phyloP scores from a whole-genome alignment of 306 rosid species.

The Quercus bicolor region DNA sequence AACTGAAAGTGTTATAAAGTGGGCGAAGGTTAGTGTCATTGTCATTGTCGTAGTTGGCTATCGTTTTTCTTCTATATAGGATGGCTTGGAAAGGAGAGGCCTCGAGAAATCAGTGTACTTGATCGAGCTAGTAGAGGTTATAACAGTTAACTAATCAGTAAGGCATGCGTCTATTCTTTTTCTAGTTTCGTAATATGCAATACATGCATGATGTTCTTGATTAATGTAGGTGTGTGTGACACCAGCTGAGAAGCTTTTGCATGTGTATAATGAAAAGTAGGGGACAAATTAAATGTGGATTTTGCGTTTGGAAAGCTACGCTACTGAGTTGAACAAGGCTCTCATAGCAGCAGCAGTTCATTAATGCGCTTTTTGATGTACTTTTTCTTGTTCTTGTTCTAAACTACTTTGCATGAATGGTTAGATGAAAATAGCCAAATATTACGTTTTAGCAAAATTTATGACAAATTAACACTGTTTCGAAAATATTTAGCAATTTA shows the following conservation, averaged over 20 bases:
- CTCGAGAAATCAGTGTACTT: constrained; percentile 84
- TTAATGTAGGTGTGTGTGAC: constrained; percentile 59
- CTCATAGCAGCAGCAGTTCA: too few relatives aligned
- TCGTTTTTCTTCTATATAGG: constrained; percentile 38
- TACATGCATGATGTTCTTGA: not conserved
- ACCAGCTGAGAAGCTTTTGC: constrained; percentile 89
- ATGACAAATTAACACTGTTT: rapidly evolving
- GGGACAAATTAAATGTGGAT: constrained; percentile 61
- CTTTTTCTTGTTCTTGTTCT: too few relatives aligned
- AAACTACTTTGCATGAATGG: too few relatives aligned
- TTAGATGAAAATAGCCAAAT: too few relatives aligned
- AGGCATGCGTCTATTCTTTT: not conserved
- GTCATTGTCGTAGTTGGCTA: not conserved
- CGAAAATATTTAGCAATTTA: too few relatives aligned
- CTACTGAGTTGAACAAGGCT: too few relatives aligned
- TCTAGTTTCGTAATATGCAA: not conserved
- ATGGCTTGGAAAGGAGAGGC: constrained; percentile 95
- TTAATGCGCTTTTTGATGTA: too few relatives aligned
- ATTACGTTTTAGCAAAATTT: too few relatives aligned
- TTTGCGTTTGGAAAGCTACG: constrained; percentile 28
- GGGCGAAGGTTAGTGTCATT: constrained; percentile 54
- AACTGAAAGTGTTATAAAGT: constrained; percentile 76
- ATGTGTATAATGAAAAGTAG: constrained; percentile 56
- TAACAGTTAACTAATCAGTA: constrained; percentile 47
- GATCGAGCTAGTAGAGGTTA: constrained; percentile 82